Evolutionary conservation across 2,329 filamentous ascomycete species (phyloP), one percentile per base, ranked within the genome.

Genomic region (Orbilia javanica): DNA sequence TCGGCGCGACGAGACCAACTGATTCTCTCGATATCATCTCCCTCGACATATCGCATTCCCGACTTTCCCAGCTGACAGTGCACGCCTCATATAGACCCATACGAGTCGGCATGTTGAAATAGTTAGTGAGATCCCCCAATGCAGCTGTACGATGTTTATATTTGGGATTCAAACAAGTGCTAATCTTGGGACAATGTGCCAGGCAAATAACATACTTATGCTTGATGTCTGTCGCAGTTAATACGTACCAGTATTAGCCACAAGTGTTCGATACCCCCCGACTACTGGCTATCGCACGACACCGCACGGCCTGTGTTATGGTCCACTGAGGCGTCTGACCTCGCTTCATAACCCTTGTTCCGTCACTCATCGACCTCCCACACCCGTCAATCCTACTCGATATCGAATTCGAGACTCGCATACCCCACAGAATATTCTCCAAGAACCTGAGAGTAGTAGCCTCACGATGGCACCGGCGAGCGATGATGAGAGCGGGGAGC

Each of bases 401-500:
- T n/a, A n/a, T n/a, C n/a, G n/a, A n/a, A n/a, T 2, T 42, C 39
- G 7, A 42, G 39, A 42, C 18, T n/a, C 42, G 20, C 42, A 42
- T n/a, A 20, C 36, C 36, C 8, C 42, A 44, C 42, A 10, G 1
- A 44, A 1, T n/a, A n/a, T 18, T 7, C 15, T 31, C 31, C 13
- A 67, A n/a, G 13, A 11, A 15, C 36, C 29, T 44, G n/a, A 44
- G n/a, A 44, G 2, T 7, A 8, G n/a, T 60, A 36, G 50, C 25
- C 6, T 34, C 13, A 25, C 27, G n/a, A 77, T 77, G 73, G 73
- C 73, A 25, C 66, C 73, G 5, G 66, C 73, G 7, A 77, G 73
- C 50, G 73, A 77, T 25, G 73, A 77, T 22, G 73, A 77, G 25
- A 68, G 42, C 6, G 66, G 66, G 18, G 73, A 77, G 13, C 48